A percentile compares a stretch with the other conserved stretches of the same genome.
phyloP scores from a whole-genome alignment of 306 rosid species.

The Pyrus pyrifolia region DNA sequence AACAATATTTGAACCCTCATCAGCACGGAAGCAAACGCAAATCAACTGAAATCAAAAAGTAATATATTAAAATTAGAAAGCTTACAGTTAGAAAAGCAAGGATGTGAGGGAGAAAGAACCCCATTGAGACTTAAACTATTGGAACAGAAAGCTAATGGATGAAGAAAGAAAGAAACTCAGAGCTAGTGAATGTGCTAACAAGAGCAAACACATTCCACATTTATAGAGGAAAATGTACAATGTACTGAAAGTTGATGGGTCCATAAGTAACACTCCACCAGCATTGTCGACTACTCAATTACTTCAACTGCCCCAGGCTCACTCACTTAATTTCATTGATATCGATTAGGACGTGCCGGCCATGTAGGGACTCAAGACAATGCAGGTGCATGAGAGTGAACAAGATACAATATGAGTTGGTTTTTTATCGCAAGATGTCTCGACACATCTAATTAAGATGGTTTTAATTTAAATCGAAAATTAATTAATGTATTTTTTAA shows the following conservation, averaged over 20 bases:
- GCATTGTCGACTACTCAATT: conserved; percentile 13
- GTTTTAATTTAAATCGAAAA: too few species aligned
- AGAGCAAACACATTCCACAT: conserved; percentile 10
- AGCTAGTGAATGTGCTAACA: background rate
- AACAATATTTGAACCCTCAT: background rate
- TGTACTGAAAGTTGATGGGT: background rate
- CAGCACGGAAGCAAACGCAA: background rate
- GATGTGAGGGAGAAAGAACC: conserved; percentile 24
- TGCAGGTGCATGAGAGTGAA: background rate
- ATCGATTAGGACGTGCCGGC: conserved; percentile 23
- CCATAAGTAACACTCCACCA: conserved; percentile 13
- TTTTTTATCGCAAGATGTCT: too few species aligned
- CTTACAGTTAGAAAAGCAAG: conserved; percentile 49
- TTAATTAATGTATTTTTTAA: too few species aligned
- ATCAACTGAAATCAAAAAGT: background rate
- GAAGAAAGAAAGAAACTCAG: conserved; percentile 1
- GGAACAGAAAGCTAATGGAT: background rate
- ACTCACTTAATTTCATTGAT: conserved; percentile 13
- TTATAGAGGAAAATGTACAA: conserved; percentile 18
- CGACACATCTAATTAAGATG: too few species aligned
- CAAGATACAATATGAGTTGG: background rate
- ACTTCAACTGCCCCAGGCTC: conserved; percentile 51
- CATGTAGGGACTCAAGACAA: background rate
- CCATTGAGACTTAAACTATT: conserved; percentile 26
- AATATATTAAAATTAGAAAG: background rate